These are phyloP conservation scores for Ceratobasidium sp. DNA, from an alignment of 1,284 basidiomycete species.

Conservation along the genomic window DNA sequence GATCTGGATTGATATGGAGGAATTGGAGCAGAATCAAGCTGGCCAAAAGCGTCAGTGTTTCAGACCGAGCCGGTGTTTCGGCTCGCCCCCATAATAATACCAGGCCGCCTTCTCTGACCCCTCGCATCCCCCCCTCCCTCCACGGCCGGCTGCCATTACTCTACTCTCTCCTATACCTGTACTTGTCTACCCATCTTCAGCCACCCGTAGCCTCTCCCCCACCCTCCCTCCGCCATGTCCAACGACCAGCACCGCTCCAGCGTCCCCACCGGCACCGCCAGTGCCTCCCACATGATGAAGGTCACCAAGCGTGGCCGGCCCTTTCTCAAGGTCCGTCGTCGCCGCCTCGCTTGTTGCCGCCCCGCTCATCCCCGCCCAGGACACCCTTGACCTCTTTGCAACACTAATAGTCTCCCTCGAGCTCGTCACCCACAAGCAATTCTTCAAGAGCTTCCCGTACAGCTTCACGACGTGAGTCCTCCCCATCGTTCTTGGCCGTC, in stretches of 20 bases:
- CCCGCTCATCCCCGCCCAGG: conserved; percentile 59
- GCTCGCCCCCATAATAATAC: conserved; percentile 30
- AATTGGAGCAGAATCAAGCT: conserved; percentile 1
- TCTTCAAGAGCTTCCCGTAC: conserved; percentile 93
- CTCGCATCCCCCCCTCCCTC: conserved; percentile 35
- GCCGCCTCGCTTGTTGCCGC: not conserved
- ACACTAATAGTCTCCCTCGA: conserved; percentile 94
- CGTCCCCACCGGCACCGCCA: conserved; percentile 55
- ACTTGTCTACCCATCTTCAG: conserved; percentile 14
- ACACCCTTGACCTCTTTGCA: conserved; percentile 97
- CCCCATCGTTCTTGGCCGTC: conserved; percentile 16
- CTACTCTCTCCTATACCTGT: conserved; percentile 30
- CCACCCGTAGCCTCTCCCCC: conserved; percentile 45
- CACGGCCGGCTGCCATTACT: conserved; percentile 27
- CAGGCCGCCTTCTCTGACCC: conserved; percentile 19
- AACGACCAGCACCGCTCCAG: conserved; percentile 43
- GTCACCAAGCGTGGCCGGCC: conserved; percentile 92
- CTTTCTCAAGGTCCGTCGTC: conserved; percentile 77
- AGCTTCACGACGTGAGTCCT: conserved; percentile 89
- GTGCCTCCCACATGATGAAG: conserved; percentile 94
- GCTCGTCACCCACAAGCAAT: conserved; percentile 88
- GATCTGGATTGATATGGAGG: conserved; percentile 28
- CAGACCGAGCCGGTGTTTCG: conserved; percentile 28
- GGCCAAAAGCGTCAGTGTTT: conserved; percentile 26
- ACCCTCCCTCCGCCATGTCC: conserved; percentile 46